These are phyloP conservation scores for Chalciporus pseudorubinellus DNA, from an alignment of 768 basidiomycete genomes.

Conservation along the genomic window DNA sequence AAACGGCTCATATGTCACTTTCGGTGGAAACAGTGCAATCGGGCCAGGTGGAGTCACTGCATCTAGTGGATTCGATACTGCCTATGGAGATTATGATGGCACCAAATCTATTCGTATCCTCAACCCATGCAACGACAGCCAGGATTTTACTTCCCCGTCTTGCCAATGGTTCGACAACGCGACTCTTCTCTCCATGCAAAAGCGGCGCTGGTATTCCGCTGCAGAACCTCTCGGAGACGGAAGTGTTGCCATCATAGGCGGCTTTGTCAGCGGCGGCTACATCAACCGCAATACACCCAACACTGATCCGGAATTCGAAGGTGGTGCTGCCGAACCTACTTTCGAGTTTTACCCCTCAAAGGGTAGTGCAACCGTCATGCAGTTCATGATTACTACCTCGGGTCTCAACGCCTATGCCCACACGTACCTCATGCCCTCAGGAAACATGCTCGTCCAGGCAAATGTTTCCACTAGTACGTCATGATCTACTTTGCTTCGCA, in stretches of 20 bases:
- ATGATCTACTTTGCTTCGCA: background rate
- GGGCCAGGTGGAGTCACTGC: conserved; percentile 60
- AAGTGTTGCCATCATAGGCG: conserved; percentile 75
- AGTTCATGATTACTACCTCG: conserved; percentile 68
- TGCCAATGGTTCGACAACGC: conserved; percentile 78
- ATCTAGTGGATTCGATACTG: conserved; percentile 58
- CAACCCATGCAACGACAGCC: conserved; percentile 60
- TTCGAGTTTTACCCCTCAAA: conserved; percentile 79
- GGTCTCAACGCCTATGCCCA: conserved; percentile 79
- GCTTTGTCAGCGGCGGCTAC: conserved; percentile 76
- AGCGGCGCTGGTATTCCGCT: conserved; percentile 74
- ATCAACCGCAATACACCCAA: conserved; percentile 75
- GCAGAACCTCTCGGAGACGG: conserved; percentile 78
- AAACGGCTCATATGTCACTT: conserved; percentile 70
- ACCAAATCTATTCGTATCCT: conserved; percentile 76
- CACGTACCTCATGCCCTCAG: conserved; percentile 71
- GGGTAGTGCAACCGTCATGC: conserved; percentile 50
- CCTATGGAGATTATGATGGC: conserved; percentile 81
- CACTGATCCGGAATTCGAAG: conserved; percentile 56
- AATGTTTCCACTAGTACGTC: conserved; percentile 47
- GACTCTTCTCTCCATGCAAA: conserved; percentile 60
- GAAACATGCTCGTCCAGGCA: conserved; percentile 79
- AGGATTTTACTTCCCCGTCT: conserved; percentile 45
- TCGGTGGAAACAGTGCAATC: conserved; percentile 78
- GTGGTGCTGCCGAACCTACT: conserved; percentile 76